Conservation (phyloP, 306 rosid genomes). For the Albizia julibrissin region DNA sequence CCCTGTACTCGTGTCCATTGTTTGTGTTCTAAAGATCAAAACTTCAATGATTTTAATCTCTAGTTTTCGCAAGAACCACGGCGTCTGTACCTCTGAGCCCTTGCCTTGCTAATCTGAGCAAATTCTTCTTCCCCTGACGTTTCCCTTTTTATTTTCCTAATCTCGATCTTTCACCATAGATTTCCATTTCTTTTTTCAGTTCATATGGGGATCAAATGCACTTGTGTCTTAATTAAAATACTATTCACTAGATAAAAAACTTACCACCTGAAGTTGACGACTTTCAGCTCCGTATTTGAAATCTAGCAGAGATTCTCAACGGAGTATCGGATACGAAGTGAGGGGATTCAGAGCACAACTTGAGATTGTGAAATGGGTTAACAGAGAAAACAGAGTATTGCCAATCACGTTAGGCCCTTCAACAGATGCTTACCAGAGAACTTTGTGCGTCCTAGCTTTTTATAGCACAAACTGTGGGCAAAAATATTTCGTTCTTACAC, state of each 20-base stretch:
- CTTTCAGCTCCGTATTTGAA: background rate
- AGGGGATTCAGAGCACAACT: background rate
- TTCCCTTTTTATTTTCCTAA: background rate
- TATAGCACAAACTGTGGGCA: background rate
- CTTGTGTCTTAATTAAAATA: background rate
- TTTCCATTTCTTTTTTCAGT: background rate
- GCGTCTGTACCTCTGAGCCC: constrained; percentile 6
- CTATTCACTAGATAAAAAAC: background rate
- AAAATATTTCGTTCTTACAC: background rate
- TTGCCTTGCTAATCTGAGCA: background rate
- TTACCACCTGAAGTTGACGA: constrained; percentile 19
- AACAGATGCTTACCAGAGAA: background rate
- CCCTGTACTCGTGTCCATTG: background rate
- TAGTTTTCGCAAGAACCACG: background rate
- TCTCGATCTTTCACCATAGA: constrained; percentile 5
- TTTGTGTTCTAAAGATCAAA: background rate
- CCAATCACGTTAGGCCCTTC: background rate
- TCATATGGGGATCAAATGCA: background rate
- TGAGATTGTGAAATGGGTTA: background rate
- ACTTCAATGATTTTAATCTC: background rate
- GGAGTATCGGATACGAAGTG: background rate
- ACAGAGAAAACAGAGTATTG: background rate
- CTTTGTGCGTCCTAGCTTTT: background rate
- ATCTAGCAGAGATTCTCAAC: background rate
- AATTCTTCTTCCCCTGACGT: background rate